A percentile compares a stretch with the other conserved stretches of the same genome.
Evolutionary conservation across 179 eudicot genomes (phyloP).

Genomic region (Monotropa hypopitys): DNA sequence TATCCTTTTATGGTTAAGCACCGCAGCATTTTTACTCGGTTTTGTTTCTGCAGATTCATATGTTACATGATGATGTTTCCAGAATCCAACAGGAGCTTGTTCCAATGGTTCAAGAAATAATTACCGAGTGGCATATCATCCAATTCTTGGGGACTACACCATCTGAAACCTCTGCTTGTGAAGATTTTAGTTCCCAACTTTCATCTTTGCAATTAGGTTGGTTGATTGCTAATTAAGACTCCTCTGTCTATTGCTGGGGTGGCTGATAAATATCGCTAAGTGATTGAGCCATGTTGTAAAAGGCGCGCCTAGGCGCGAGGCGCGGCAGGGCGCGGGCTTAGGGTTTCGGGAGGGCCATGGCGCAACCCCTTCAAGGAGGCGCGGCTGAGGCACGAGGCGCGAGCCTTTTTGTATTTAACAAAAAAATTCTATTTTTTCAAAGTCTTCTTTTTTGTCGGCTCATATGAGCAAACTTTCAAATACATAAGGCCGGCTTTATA

Average conservation of each 20-base stretch:
- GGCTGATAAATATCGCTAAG: neutral
- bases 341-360: too few relatives aligned
- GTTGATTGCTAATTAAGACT: slow-evolving; percentile 11
- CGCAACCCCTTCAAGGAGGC: too few relatives aligned
- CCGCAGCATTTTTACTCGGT: neutral
- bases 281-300: too few relatives aligned
- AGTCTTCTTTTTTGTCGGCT: too few relatives aligned
- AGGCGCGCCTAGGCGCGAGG: too few relatives aligned
- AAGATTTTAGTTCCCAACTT: slow-evolving; percentile 81
- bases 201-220: slow-evolving; percentile 78
- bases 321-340: too few relatives aligned
- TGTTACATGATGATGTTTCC: slow-evolving; percentile 51
- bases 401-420: too few relatives aligned
- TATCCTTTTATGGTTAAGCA: neutral
- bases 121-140: slow-evolving; percentile 87
- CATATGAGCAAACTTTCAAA: too few relatives aligned
- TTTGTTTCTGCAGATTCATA: slow-evolving; percentile 46
- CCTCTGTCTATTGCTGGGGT: neutral
- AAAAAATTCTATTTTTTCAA: too few relatives aligned
- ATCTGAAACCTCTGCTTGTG: slow-evolving; percentile 54
- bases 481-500: too few relatives aligned
- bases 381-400: too few relatives aligned
- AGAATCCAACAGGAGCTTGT: slow-evolving; percentile 70
- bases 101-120: slow-evolving; percentile 73
- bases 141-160: slow-evolving; percentile 65